phyloP scores from a whole-genome alignment of 2,329 filamentous ascomycete genomes.

The Paecilomyces fulvus region DNA sequence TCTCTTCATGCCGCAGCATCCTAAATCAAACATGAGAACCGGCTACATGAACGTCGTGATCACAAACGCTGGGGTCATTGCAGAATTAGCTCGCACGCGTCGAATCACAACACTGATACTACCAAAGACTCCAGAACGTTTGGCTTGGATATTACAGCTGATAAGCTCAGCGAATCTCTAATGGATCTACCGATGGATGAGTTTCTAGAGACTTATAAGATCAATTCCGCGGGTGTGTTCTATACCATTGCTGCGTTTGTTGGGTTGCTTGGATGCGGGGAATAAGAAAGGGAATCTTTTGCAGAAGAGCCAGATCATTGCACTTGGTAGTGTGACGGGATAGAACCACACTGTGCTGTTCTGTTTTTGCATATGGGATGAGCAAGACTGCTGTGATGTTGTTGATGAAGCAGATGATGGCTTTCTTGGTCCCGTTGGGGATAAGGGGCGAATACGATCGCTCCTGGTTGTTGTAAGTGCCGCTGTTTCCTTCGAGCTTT shows the following conservation, averaged over 20 bases:
- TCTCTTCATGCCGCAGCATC: constrained; percentile 35
- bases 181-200: background rate
- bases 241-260: background rate
- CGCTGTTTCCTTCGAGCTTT: background rate
- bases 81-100: background rate
- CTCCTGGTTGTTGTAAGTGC: background rate
- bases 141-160: background rate
- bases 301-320: background rate
- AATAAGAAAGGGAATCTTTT: background rate
- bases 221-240: background rate
- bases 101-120: background rate
- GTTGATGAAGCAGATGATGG: background rate
- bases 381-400: background rate
- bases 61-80: background rate
- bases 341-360: background rate
- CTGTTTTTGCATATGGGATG: background rate
- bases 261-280: background rate
- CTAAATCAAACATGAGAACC: constrained; percentile 32
- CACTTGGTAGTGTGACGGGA: background rate
- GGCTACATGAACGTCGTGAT: constrained; percentile 41
- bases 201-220: background rate
- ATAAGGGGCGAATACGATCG: background rate
- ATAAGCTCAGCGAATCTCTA: background rate
- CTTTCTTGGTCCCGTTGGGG: background rate
- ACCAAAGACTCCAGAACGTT: background rate